A percentile compares a stretch with the other conserved stretches of the same genome.
phyloP scores from a whole-genome alignment of 208 protist species.

The Crithidia bombi region DNA sequence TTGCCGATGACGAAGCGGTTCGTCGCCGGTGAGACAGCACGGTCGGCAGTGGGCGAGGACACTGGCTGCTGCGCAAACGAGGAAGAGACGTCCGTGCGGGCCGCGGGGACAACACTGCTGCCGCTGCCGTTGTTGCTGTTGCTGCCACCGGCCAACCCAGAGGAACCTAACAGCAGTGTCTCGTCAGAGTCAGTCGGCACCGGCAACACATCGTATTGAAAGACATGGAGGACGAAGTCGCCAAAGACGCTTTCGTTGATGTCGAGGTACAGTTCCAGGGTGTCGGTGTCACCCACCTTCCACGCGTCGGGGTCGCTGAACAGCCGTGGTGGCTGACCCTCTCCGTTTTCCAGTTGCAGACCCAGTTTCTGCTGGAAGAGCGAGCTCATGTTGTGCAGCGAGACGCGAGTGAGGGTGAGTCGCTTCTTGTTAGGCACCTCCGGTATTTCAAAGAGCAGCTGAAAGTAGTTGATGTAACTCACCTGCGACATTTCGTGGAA shows the following conservation, averaged over 20 bases:
- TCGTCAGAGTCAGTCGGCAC: slow-evolving; percentile 16
- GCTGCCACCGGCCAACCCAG: neutral
- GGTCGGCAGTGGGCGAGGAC: slow-evolving; percentile 7
- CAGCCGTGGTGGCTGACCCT: slow-evolving; percentile 35
- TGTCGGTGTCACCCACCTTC: slow-evolving; percentile 36
- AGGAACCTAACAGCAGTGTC: neutral
- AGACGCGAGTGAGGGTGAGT: slow-evolving; percentile 48
- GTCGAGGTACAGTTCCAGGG: slow-evolving; percentile 54
- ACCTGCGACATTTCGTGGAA: slow-evolving; percentile 74
- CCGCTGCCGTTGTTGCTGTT: neutral
- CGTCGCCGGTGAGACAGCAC: slow-evolving; percentile 2
- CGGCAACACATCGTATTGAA: slow-evolving; percentile 49
- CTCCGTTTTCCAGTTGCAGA: slow-evolving; percentile 52
- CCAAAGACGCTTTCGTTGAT: slow-evolving; percentile 66
- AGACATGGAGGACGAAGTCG: slow-evolving; percentile 69
- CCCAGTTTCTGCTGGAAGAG: slow-evolving; percentile 50
- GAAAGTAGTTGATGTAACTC: slow-evolving; percentile 85
- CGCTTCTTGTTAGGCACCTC: slow-evolving; percentile 68
- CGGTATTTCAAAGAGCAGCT: slow-evolving; percentile 77
- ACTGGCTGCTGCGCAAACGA: slow-evolving; percentile 1
- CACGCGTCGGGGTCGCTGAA: slow-evolving; percentile 70
- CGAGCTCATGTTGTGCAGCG: slow-evolving; percentile 65
- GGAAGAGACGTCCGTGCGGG: neutral
- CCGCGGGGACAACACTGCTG: neutral
- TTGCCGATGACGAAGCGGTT: slow-evolving; percentile 22